phyloP scores from a whole-genome alignment of 148 eudicot species.

The Oxyria digyna region DNA sequence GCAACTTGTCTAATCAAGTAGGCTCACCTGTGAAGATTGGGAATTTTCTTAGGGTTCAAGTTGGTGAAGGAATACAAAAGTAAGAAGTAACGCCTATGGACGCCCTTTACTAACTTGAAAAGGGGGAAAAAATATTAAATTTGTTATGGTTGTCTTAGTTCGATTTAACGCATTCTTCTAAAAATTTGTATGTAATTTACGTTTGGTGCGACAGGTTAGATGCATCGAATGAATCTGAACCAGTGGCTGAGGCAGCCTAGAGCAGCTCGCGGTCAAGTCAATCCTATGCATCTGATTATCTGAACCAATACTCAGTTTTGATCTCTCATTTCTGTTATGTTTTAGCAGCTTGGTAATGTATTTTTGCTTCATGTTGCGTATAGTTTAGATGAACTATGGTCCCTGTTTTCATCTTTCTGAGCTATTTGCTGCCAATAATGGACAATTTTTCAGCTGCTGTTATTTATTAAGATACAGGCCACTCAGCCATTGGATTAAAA shows the following conservation, averaged over 20 bases:
- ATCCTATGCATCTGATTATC: background rate
- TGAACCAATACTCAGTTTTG: no score
- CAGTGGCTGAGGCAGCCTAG: conserved; percentile 40
- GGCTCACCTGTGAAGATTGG: conserved; percentile 69
- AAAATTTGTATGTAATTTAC: background rate
- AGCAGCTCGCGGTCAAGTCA: background rate
- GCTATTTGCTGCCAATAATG: no score
- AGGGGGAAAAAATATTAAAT: no score
- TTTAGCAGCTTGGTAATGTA: no score
- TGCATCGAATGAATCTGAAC: conserved; percentile 36
- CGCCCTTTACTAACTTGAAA: no score
- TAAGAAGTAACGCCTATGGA: conserved; percentile 15
- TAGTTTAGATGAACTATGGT: no score
- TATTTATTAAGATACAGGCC: no score
- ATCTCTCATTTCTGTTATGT: no score
- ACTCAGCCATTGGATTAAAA: no score
- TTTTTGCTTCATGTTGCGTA: no score
- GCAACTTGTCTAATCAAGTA: conserved; percentile 66
- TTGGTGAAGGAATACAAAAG: conserved; percentile 89
- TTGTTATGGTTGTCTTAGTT: background rate
- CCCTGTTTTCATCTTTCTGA: no score
- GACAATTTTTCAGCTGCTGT: no score
- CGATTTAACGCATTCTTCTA: background rate
- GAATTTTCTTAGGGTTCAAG: conserved; percentile 69
- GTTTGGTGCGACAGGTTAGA: conserved; percentile 20